Evolutionary conservation across 371 early-diverging fungal species (phyloP), one percentile per base, ranked within the genome.

Genomic region (Entomophthora muscae): DNA sequence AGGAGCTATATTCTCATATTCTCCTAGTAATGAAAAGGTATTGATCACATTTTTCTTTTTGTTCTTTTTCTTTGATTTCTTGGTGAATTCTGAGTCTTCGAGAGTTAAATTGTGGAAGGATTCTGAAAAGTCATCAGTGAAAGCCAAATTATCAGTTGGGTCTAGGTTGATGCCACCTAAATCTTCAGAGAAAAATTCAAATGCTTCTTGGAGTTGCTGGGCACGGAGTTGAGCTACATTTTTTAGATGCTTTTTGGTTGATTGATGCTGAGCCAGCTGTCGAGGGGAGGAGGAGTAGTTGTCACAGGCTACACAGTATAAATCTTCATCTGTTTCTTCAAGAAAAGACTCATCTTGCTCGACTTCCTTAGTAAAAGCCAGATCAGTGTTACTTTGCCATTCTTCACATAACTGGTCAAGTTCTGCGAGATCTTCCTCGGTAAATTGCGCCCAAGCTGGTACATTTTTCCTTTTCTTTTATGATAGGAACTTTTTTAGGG

Each of bases 261-360:
- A 71, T 69, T 88, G 86, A 67, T 93, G 93, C 57, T 82, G 87
- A 31, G 72, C 70, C 72, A 79, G 81, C 69, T 88, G 87, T n/a
- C 77, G 72, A 62, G 83, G 81, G 23, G 81, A 82, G 66, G 83
- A 79, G 72, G 90, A 93, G 31, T 69, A 71, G 69, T 85, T 90
- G 64, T 84, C 79, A 65, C 93, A 93, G 0, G 86, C 86, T n/a
- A 82, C 81, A 70, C 93, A 93, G 60, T 81, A 85, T 58, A 79
- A 79, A 26, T 78, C 81, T 3, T 71, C 71, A 26, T 77, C 75
- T 21, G 57, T 66, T 0, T 73, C 68, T 31, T 75, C 75, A 1
- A 70, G 7, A 67, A 68, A 3, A 68, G 71, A 1, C 72, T 70
- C 1, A 66, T 66, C 0, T 74, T 69, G 22, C 56, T 59, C 24